Evolutionary conservation across 2,329 filamentous ascomycete genomes (phyloP), one percentile per base, ranked within the genome.

Genomic region (Dothistroma pini): DNA sequence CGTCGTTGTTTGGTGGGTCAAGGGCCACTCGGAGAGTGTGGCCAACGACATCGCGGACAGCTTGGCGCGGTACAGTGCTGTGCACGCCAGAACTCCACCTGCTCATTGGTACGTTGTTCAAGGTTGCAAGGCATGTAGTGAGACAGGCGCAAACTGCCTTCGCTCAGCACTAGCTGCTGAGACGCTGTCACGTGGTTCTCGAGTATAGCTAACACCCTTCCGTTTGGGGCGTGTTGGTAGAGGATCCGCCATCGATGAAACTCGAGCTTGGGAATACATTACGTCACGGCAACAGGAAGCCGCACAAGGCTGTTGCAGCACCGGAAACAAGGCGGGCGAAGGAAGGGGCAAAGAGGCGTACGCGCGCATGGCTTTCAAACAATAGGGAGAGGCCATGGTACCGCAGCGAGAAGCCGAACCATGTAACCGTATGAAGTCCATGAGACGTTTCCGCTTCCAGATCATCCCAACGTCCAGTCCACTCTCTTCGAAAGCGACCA

Each of bases 11-110:
- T 53, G 51, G 51, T 53, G 51, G 51, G 51, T 53, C 1, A 53
- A 53, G n/a, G 51, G 51, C 10, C 51, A 53, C 31, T 53, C 55
- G 16, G 55, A 35, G 6, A 35, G 31, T 19, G 16, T 21, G 7
- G 55, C 44, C 25, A 57, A 57, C 31, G 55, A 57, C 12, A 19
- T 34, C 35, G 55, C 55, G 19, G 55, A 57, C 32, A 34, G 22
- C 9, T 21, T 57, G 55, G 55, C 55, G 11, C 14, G 32, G 2
- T 50, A 25, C 14, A 41, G 41, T 5, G 41, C 55, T 19, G 51
- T 35, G 29, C 51, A 21, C 9, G 12, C 51, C 19, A 12, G n/a
- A n/a, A 12, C 25, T 10, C 14, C n/a, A 12, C 51, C 51, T 21
- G 29, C 25, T 16, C 5, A 1, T 19, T 53, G 61, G 25, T 29